Conservation (phyloP, 2,329 filamentous ascomycete species). For the Trichoderma aggressivum region DNA sequence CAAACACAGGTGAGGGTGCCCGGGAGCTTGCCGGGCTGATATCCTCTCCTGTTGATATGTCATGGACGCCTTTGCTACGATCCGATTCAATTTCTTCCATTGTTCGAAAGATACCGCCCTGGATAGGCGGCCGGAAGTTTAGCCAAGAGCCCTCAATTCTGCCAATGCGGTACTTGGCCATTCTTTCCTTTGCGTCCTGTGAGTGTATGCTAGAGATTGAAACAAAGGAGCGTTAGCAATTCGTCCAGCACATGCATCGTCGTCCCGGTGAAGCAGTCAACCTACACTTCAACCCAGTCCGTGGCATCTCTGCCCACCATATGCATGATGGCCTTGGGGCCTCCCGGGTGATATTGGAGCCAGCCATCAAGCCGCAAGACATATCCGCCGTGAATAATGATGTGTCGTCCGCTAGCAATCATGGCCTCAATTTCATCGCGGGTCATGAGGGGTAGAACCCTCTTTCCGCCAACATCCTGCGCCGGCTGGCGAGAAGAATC, state of each 20-base stretch:
- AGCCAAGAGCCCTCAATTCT: conserved; percentile 75
- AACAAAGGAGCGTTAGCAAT: conserved; percentile 11
- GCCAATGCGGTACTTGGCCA: conserved; percentile 82
- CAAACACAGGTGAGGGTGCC: conserved; percentile 50
- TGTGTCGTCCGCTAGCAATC: conserved; percentile 15
- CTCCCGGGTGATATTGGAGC: conserved; percentile 58
- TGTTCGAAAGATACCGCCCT: conserved; percentile 74
- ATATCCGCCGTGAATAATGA: conserved; percentile 15
- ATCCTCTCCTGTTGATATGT: conserved; percentile 23
- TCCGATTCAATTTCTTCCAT: conserved; percentile 37
- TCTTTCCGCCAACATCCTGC: not conserved
- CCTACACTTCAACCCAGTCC: conserved; percentile 35
- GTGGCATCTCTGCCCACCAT: conserved; percentile 42
- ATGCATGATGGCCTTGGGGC: conserved; percentile 56
- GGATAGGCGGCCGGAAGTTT: conserved; percentile 88
- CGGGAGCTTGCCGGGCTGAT: conserved; percentile 53
- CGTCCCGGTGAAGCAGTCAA: conserved; percentile 7
- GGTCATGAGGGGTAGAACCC: conserved; percentile 14
- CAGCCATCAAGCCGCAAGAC: conserved; percentile 36
- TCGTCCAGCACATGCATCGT: not conserved
- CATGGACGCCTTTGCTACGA: conserved; percentile 25
- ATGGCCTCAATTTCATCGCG: conserved; percentile 19
- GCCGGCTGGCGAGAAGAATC: not conserved
- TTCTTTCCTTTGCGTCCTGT: conserved; percentile 66
- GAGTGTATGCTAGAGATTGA: conserved; percentile 70